Conservation (phyloP, 2,329 filamentous ascomycete genomes). For the Nigrospora oryzae region DNA sequence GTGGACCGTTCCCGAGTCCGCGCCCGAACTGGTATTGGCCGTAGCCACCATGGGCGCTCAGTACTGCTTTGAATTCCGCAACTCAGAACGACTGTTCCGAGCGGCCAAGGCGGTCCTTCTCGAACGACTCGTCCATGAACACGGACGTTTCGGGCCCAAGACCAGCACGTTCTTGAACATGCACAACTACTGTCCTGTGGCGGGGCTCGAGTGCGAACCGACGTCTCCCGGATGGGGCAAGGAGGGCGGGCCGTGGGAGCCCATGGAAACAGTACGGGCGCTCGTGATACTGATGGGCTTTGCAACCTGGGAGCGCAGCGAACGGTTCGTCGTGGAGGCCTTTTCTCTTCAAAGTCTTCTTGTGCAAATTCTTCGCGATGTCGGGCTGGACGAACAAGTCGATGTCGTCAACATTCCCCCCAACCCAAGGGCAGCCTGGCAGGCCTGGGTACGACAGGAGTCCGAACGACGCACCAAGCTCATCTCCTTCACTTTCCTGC, state of each 20-base stretch:
- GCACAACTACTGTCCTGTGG: slow-evolving; percentile 4
- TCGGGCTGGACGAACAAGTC: slow-evolving; percentile 21
- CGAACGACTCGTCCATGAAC: slow-evolving; percentile 17
- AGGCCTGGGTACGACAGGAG: slow-evolving; percentile 21
- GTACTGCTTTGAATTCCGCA: slow-evolving; percentile 27
- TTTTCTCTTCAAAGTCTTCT: slow-evolving; percentile 24
- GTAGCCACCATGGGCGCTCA: slow-evolving; percentile 26
- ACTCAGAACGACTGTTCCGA: slow-evolving; percentile 23
- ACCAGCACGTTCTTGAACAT: slow-evolving; percentile 15
- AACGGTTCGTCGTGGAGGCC: slow-evolving; percentile 22
- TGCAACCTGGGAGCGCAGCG: slow-evolving; percentile 27
- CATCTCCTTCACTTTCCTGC: slow-evolving; percentile 27
- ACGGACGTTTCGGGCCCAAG: slow-evolving; percentile 13
- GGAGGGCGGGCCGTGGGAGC: slow-evolving; percentile 15
- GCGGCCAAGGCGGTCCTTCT: slow-evolving; percentile 21
- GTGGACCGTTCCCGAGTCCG: slow-evolving; percentile 19
- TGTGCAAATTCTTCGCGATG: slow-evolving; percentile 22
- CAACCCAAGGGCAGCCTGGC: slow-evolving; percentile 14
- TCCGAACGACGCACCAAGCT: slow-evolving; percentile 24
- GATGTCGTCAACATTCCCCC: neutral
- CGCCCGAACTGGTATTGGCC: slow-evolving; percentile 22
- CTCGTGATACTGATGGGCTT: slow-evolving; percentile 27
- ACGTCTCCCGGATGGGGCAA: neutral
- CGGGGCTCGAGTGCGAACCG: neutral
- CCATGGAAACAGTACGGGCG: slow-evolving; percentile 22